phyloP scores from a whole-genome alignment of 495 filamentous ascomycete genomes.

The Neurospora sp. region DNA sequence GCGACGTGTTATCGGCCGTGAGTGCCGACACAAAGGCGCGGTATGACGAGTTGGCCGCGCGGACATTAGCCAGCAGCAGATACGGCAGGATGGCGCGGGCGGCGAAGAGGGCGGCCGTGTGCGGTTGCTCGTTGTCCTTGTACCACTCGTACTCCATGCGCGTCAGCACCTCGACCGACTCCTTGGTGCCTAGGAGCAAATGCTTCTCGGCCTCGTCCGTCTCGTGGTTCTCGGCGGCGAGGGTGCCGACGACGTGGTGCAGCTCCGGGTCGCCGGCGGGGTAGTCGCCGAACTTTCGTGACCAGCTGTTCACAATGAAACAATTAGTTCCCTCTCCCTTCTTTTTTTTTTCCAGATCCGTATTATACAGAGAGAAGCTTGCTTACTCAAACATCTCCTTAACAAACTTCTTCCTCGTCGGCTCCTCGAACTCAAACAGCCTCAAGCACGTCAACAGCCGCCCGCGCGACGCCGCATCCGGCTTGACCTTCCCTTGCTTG shows the following conservation, averaged over 20 bases:
- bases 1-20: conserved; percentile 50
- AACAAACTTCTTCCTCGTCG: conserved; percentile 83
- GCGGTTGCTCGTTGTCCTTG: conserved; percentile 62
- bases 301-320: conserved; percentile 51
- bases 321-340: not conserved
- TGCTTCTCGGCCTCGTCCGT: conserved; percentile 89
- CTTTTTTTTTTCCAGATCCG: not conserved
- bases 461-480: conserved; percentile 54
- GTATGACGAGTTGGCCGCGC: conserved; percentile 73
- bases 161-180: conserved; percentile 70
- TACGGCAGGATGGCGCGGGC: conserved; percentile 88
- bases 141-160: conserved; percentile 92
- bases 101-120: conserved; percentile 82
- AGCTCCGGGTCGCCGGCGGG: conserved; percentile 91
- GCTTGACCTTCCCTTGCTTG: conserved; percentile 67
- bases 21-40: conserved; percentile 71
- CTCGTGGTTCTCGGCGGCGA: conserved; percentile 85
- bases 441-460: conserved; percentile 53
- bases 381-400: conserved; percentile 72
- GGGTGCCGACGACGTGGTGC: conserved; percentile 81
- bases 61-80: conserved; percentile 79
- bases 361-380: not conserved
- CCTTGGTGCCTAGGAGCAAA: conserved; percentile 78
- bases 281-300: conserved; percentile 69
- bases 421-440: conserved; percentile 72